Evolutionary conservation across 176 grass and related monocot species (phyloP).

Genomic region (Avena eriantha): DNA sequence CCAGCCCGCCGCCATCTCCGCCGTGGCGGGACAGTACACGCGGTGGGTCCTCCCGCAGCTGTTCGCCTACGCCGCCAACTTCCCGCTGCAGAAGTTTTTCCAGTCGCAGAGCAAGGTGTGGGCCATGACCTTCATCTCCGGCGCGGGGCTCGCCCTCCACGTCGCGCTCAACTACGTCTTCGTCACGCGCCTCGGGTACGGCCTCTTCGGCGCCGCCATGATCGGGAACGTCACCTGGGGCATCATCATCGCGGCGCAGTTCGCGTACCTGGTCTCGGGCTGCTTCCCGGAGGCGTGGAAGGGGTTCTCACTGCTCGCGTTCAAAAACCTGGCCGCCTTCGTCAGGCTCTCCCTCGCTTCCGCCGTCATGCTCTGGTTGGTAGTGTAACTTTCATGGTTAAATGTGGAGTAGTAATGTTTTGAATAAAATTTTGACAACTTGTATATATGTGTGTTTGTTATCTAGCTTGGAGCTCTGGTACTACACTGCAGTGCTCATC

Average conservation of each 20-base stretch:
- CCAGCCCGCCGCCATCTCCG: slow-evolving; percentile 51
- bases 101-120: slow-evolving; percentile 74
- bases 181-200: slow-evolving; percentile 38
- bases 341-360: slow-evolving; percentile 69
- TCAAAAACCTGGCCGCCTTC: slow-evolving; percentile 58
- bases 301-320: slow-evolving; percentile 52
- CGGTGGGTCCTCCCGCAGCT: slow-evolving; percentile 61
- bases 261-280: slow-evolving; percentile 57
- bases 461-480: slow-evolving; percentile 89
- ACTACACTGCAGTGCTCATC: slow-evolving; percentile 82
- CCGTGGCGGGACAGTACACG: slow-evolving; percentile 46
- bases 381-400: background rate
- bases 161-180: slow-evolving; percentile 63
- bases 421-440: background rate
- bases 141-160: slow-evolving; percentile 54
- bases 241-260: slow-evolving; percentile 53
- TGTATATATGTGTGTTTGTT: background rate
- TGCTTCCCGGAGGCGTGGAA: slow-evolving; percentile 57
- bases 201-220: slow-evolving; percentile 55
- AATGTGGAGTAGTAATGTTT: background rate
- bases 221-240: slow-evolving; percentile 64
- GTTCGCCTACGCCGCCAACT: slow-evolving; percentile 70
- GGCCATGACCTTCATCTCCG: slow-evolving; percentile 62
- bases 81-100: slow-evolving; percentile 81
- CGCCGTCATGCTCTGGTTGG: slow-evolving; percentile 71